Evolutionary conservation across 257 asterid species (phyloP).

Genomic region (Datura wrightii): DNA sequence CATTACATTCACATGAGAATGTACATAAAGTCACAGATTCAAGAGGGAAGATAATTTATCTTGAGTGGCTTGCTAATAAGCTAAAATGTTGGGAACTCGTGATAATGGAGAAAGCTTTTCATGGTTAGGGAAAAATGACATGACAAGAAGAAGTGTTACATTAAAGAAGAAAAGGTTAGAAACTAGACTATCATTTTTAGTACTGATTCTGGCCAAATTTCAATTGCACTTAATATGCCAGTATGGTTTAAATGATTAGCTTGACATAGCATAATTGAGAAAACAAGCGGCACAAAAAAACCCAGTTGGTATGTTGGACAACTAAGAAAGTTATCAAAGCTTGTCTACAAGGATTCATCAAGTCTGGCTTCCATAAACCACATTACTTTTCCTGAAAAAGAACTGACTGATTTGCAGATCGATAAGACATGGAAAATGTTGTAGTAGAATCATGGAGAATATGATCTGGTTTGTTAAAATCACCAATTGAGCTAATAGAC

Average conservation of each 20-base stretch:
- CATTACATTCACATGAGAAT: slow-evolving; percentile 7
- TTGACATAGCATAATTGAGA: not conserved
- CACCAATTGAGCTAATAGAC: not conserved
- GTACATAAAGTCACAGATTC: not conserved
- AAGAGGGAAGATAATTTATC: not conserved
- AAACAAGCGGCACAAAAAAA: not conserved
- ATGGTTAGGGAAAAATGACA: not conserved
- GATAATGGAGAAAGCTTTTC: not conserved
- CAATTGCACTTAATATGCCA: not conserved
- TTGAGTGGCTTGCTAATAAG: not conserved
- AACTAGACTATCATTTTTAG: not conserved
- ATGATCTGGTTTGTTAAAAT: not conserved
- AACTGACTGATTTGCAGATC: not conserved
- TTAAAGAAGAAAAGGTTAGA: not conserved
- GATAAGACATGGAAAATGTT: not conserved
- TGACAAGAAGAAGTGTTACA: not conserved
- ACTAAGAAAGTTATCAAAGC: not conserved
- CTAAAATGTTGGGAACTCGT: not conserved
- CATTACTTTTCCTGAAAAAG: not conserved
- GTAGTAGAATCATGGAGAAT: not conserved
- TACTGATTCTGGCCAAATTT: not conserved
- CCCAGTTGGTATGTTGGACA: not conserved
- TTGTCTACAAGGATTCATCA: not conserved
- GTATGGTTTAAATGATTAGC: not conserved
- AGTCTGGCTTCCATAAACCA: not conserved